A percentile compares a stretch with the other conserved stretches of the same genome.
These are phyloP conservation scores for Scedosporium minutisporum DNA, from an alignment of 2,329 filamentous ascomycete genomes.

Conservation along the genomic window DNA sequence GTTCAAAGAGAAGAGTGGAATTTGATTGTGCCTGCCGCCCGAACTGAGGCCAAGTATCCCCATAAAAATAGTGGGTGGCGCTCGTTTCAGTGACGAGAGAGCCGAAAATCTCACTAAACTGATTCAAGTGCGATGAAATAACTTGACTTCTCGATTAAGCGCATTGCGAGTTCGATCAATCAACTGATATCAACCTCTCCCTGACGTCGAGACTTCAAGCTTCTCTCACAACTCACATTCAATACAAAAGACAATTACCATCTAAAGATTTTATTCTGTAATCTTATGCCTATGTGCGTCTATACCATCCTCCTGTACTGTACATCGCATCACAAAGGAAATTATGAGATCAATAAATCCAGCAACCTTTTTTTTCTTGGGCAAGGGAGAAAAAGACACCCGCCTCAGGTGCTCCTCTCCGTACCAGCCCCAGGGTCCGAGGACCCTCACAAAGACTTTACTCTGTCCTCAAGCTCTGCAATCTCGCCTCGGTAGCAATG, in stretches of 20 bases:
- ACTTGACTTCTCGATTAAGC: too few relatives aligned
- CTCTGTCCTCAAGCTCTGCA: constrained; percentile 80
- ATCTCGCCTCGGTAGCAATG: constrained; percentile 79
- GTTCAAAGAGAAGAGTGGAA: too few relatives aligned
- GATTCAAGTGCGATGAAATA: too few relatives aligned
- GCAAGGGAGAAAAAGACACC: background rate
- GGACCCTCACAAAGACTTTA: constrained; percentile 26
- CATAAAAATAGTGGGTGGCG: too few relatives aligned
- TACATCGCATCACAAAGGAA: constrained; percentile 24
- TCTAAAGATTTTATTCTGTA: background rate
- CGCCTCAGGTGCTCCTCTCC: background rate
- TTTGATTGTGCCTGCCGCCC: too few relatives aligned
- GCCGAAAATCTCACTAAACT: too few relatives aligned
- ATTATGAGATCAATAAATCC: constrained; percentile 9
- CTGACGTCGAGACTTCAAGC: background rate
- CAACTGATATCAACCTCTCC: too few relatives aligned
- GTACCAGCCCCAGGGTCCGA: background rate
- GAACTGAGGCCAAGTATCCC: too few relatives aligned
- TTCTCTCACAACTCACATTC: background rate
- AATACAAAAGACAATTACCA: background rate
- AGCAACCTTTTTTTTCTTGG: background rate
- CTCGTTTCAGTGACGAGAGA: too few relatives aligned
- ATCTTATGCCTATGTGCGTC: constrained; percentile 3
- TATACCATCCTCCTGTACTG: constrained; percentile 6
- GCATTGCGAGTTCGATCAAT: too few relatives aligned